phyloP scores from a whole-genome alignment of 306 rosid species.

The Casuarina glauca region DNA sequence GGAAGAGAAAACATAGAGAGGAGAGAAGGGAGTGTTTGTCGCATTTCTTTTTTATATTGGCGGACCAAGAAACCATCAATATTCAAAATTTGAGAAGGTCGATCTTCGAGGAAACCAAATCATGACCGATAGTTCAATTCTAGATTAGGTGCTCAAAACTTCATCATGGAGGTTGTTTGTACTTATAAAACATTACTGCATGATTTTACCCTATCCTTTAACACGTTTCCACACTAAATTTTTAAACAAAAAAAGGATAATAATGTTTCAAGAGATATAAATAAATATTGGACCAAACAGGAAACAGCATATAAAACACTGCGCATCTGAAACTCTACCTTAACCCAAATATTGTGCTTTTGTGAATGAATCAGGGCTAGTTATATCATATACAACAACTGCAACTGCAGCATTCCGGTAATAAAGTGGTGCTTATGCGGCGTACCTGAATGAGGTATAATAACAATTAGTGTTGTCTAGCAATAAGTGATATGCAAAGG shows the following conservation, averaged over 20 bases:
- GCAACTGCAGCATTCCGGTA: conserved; percentile 98
- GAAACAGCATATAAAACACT: conserved; percentile 16
- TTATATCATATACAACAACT: conserved; percentile 92
- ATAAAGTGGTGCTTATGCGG: conserved; percentile 94
- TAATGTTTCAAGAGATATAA: conserved; percentile 7
- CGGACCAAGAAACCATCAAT: background rate
- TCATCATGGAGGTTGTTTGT: background rate
- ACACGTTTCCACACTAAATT: background rate
- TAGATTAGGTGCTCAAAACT: background rate
- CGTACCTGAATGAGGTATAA: conserved; percentile 63
- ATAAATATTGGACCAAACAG: conserved; percentile 4
- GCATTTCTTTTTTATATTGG: background rate
- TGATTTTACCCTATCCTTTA: background rate
- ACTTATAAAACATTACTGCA: too few species aligned
- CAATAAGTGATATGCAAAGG: conserved; percentile 18
- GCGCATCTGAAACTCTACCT: conserved; percentile 52
- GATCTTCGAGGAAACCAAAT: too few species aligned
- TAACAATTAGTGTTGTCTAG: conserved; percentile 19
- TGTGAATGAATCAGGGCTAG: conserved; percentile 85
- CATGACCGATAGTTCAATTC: too few species aligned
- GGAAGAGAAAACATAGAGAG: background rate
- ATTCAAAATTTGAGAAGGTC: background rate
- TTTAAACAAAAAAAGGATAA: background rate
- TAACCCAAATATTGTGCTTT: conserved; percentile 99
- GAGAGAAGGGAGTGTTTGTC: background rate